Base-by-base conservation (phyloP, 108 stramenopile species). In the Discostella stelligeroides region DNA sequence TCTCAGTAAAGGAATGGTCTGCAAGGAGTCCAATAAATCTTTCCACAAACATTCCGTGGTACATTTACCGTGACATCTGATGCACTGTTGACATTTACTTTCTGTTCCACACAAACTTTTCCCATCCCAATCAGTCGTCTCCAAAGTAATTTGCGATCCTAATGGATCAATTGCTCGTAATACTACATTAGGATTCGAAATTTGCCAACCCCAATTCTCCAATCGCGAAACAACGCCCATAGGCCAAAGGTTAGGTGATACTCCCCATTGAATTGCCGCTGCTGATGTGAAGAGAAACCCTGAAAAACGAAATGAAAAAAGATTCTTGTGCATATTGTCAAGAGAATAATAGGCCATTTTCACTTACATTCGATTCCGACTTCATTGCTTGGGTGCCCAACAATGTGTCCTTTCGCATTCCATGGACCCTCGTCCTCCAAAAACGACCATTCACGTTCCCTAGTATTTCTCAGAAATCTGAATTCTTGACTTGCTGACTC, bases 201-300 rank as follows among this genome's bases (percentile, higher is more conserved):
- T 74, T 24, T 74, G 56, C 73, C 73, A 74, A 9, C 73, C 73
- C 73, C 73, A 74, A 17, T 37, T 60, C 18, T 57, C 47, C 42
- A 65, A 27, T 39, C 73, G 45, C 7, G 37, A 8, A 23, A 74
- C 57, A 4, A 14, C 46, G 41, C 73, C 73, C 47, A 28, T 46
- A 0, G 73, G 73, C 73, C 73, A 74, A 0, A 74, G 41, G 23
- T 74, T 49, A 2, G 73, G 73, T 2, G 18, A 4, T 14, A 60
- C 59, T 17, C 73, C 73, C 73, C 73, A 74, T 40, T 66, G 64
- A 48, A 74, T 65, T 17, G 24, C 23, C 15, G 43, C 42, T 1
- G 29, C 24, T 4, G n/a, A 50, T 15, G 57, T 46, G 38, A 65
- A 20, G 28, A 74, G 56, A 59, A 60, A 74, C 73, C 73, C 61